phyloP scores from a whole-genome alignment of 345 rosid species.

The Carallia brachiata region DNA sequence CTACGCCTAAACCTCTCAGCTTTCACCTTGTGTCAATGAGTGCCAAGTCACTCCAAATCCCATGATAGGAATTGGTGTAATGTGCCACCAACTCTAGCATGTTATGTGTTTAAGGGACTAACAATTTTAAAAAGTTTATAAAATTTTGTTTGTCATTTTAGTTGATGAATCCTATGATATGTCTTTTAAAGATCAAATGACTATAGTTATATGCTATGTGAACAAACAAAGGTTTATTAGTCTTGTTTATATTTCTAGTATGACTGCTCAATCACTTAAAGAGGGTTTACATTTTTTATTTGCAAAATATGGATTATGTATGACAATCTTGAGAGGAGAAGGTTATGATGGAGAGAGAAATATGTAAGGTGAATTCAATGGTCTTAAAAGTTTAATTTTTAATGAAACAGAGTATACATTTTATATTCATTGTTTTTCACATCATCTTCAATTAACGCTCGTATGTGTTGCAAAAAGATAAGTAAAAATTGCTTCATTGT shows the following conservation, averaged over 20 bases:
- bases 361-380: conserved; percentile 7
- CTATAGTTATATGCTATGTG: not conserved
- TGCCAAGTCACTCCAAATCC: no score
- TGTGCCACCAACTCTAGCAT: no score
- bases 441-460: not conserved
- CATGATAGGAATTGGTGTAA: no score
- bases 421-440: conserved; percentile 1
- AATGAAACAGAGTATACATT: not conserved
- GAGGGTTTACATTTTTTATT: not conserved
- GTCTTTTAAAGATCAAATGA: conserved; percentile 5
- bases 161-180: conserved; percentile 16
- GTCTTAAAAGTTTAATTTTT: not conserved
- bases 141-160: not conserved
- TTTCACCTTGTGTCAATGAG: no score
- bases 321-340: conserved; percentile 8
- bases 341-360: conserved; percentile 19
- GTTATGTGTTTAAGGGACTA: no score
- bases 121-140: no score
- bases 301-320: not conserved
- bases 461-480: not conserved
- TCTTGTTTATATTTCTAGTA: not conserved
- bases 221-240: not conserved
- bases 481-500: not conserved
- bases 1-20: no score
- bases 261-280: not conserved